These are phyloP conservation scores for Boletales sp. DNA, from an alignment of 768 basidiomycete species.

Conservation along the genomic window DNA sequence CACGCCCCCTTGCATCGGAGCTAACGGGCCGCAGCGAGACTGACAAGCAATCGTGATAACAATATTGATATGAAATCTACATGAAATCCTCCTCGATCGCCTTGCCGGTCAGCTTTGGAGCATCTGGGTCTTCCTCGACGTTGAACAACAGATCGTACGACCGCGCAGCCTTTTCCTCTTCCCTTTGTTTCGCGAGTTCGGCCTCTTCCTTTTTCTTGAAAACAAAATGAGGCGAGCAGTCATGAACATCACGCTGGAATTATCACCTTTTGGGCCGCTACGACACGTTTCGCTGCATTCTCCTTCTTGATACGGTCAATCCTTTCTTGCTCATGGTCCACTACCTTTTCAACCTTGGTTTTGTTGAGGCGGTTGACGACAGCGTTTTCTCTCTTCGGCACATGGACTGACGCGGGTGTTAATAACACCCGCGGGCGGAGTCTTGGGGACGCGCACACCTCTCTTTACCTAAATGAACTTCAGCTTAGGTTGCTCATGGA, in stretches of 20 bases:
- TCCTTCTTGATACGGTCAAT: conserved; percentile 80
- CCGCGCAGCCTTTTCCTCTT: conserved; percentile 83
- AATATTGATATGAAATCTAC: conserved; percentile 35
- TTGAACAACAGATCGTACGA: conserved; percentile 82
- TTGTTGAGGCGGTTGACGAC: conserved; percentile 94
- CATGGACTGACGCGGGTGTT: conserved; percentile 50
- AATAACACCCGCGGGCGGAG: too few species aligned
- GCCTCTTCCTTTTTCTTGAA: conserved; percentile 73
- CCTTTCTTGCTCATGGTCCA: conserved; percentile 89
- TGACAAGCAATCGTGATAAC: too few species aligned
- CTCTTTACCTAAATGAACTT: conserved; percentile 64
- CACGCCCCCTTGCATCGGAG: too few species aligned
- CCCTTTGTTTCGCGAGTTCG: conserved; percentile 70
- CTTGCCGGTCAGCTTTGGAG: conserved; percentile 54
- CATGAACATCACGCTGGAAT: neutral
- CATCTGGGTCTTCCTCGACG: conserved; percentile 54
- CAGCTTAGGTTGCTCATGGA: neutral
- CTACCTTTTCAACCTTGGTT: conserved; percentile 78
- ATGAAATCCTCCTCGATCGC: conserved; percentile 90
- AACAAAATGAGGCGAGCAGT: neutral
- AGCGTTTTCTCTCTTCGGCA: conserved; percentile 76
- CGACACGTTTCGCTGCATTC: conserved; percentile 56
- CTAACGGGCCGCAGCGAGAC: too few species aligned
- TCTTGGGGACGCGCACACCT: conserved; percentile 37
- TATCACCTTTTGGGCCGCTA: conserved; percentile 64